Evolutionary conservation across 495 filamentous ascomycete species (phyloP), one percentile per base, ranked within the genome.

Genomic region (Corynascus novoguineensis): DNA sequence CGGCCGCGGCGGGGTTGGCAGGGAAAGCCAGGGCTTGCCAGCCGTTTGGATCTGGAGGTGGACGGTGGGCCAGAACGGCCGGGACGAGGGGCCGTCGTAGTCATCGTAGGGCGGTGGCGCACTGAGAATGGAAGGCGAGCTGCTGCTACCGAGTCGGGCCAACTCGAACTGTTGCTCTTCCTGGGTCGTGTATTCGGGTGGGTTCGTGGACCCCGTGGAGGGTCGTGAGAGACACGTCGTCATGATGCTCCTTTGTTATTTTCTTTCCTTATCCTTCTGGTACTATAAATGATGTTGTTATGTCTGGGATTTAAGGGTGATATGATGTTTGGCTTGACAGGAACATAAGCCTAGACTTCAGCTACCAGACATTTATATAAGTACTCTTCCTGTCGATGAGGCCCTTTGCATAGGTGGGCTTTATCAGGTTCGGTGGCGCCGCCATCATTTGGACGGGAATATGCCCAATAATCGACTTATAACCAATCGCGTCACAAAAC

Each of bases 1-100:
- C 6, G 80, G 67, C 1, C 62, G 60, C 0, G 66, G 55, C 0
- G 78, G 74, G 0, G 74, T 40, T 0, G 80, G 80, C 3, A 79
- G 58, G 42, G 75, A 73, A 31, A 81, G 55, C 25, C 67, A 53
- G 0, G 59, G 53, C 37, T 77, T 75, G 19, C 81, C 81, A 22
- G 41, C 62, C 2, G 78, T 69, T 59, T 77, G 67, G 55, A 83
- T 73, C 29, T 72, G 71, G 49, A 82, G 65, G 29, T 65, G 66
- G 19, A 60, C 61, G 1, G 70, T 71, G 24, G 71, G 68, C 8
- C 47, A 50, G 68, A 78, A 78, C 6, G 40, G 6, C 10, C 8
- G 10, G 58, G 50, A 15, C 3, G 60, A n/a, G 9, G 60, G 38
- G 7, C 25, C 31, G 1, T 19, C 8, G 17, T n/a, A n/a, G n/a